Evolutionary conservation across 345 rosid species (phyloP).

Genomic region (Camelina sativa): DNA sequence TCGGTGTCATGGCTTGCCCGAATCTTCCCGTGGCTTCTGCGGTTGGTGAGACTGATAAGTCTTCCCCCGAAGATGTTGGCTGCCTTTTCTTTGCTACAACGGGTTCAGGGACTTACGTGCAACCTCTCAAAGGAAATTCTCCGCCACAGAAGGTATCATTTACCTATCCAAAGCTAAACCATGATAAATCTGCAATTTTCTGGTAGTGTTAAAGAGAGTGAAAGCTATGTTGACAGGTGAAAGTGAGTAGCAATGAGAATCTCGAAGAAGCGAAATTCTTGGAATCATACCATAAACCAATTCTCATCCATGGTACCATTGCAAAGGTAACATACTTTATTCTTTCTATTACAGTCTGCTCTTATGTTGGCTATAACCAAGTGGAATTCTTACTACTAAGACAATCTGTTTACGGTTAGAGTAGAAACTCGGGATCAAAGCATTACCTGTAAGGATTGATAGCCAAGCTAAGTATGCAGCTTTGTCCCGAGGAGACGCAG

Average conservation of each 20-base stretch:
- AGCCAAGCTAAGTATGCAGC: slow-evolving; percentile 96
- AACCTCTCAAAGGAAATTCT: slow-evolving; percentile 62
- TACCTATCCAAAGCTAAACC: slow-evolving; percentile 28
- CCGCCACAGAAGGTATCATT: slow-evolving; percentile 61
- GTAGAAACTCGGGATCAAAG: slow-evolving; percentile 90
- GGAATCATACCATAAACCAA: slow-evolving; percentile 86
- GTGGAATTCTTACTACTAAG: slow-evolving; percentile 13
- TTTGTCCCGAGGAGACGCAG: slow-evolving; percentile 86
- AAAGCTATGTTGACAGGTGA: slow-evolving; percentile 54
- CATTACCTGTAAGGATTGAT: slow-evolving; percentile 86
- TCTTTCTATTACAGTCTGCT: slow-evolving; percentile 11
- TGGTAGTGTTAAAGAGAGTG: slow-evolving; percentile 23
- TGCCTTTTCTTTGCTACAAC: slow-evolving; percentile 81
- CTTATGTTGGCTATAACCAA: slow-evolving; percentile 10
- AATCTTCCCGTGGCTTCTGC: slow-evolving; percentile 73
- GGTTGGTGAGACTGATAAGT: slow-evolving; percentile 37
- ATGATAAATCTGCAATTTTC: slow-evolving; percentile 2
- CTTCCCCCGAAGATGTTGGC: slow-evolving; percentile 54
- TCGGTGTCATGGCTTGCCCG: slow-evolving; percentile 92
- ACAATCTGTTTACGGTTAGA: slow-evolving; percentile 12
- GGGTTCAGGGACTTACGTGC: slow-evolving; percentile 80
- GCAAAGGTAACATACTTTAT: slow-evolving; percentile 54
- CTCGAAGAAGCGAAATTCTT: slow-evolving; percentile 87
- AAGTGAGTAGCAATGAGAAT: slow-evolving; percentile 69
- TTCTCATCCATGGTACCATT: slow-evolving; percentile 70